Conservation (phyloP, 2,329 filamentous ascomycete species). For the Lasiodiplodia theobromae region DNA sequence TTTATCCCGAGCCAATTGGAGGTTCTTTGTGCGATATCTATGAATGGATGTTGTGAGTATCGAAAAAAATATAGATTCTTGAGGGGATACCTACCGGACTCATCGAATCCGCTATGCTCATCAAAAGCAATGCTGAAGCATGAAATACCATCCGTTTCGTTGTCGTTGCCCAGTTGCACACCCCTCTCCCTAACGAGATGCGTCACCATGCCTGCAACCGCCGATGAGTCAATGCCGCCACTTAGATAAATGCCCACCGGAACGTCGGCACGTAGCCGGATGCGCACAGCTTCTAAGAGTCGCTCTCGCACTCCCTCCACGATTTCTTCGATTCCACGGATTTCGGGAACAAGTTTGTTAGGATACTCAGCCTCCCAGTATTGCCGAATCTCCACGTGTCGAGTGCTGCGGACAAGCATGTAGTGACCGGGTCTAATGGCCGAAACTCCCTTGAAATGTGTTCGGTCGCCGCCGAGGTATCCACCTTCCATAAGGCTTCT, state of each 20-base stretch:
- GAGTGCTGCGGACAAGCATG: conserved; percentile 15
- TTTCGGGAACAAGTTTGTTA: conserved; percentile 55
- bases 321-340: conserved; percentile 58
- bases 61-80: neutral
- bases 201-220: conserved; percentile 63
- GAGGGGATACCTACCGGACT: conserved; percentile 43
- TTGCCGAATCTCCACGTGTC: conserved; percentile 42
- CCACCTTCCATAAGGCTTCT: conserved; percentile 52
- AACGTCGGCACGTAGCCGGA: conserved; percentile 64
- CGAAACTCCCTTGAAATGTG: conserved; percentile 59
- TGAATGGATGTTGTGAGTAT: neutral
- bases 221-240: conserved; percentile 66
- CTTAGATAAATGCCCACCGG: conserved; percentile 64
- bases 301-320: conserved; percentile 57
- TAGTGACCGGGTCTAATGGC: conserved; percentile 43
- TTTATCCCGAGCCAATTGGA: conserved; percentile 57
- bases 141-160: conserved; percentile 46
- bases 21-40: conserved; percentile 53
- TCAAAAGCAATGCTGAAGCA: conserved; percentile 64
- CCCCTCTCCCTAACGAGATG: conserved; percentile 58
- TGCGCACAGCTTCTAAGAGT: conserved; percentile 59
- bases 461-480: conserved; percentile 55
- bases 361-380: conserved; percentile 64
- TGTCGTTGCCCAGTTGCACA: conserved; percentile 55
- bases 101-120: conserved; percentile 57